Evolutionary conservation across 768 basidiomycete genomes (phyloP).

Genomic region (Mycena vitilis): DNA sequence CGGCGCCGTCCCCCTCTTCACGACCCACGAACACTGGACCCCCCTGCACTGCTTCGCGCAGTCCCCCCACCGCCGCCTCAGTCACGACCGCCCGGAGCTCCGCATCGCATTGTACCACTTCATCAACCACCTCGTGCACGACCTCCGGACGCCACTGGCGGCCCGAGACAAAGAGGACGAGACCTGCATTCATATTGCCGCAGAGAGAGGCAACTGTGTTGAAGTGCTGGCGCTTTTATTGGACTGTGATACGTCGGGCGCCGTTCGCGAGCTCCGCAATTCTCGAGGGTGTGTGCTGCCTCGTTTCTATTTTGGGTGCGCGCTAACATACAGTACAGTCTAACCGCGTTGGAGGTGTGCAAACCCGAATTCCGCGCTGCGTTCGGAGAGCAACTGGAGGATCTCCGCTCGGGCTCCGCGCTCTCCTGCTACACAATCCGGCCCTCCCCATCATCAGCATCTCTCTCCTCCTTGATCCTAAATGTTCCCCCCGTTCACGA

Average conservation of each 20-base stretch:
- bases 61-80: constrained; percentile 44
- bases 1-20: constrained; percentile 81
- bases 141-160: constrained; percentile 75
- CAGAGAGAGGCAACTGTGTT: constrained; percentile 75
- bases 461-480: constrained; percentile 57
- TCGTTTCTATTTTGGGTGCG: constrained; percentile 3
- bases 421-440: constrained; percentile 68
- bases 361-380: constrained; percentile 73
- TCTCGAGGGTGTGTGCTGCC: constrained; percentile 66
- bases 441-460: constrained; percentile 59
- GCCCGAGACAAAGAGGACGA: constrained; percentile 76
- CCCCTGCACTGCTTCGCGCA: constrained; percentile 76
- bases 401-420: constrained; percentile 62
- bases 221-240: constrained; percentile 73
- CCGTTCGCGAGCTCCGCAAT: constrained; percentile 72
- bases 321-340: constrained; percentile 47
- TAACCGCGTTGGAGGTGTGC: constrained; percentile 76
- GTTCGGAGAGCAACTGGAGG: constrained; percentile 65
- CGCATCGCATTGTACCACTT: constrained; percentile 64
- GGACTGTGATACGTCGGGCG: constrained; percentile 69
- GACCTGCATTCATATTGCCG: constrained; percentile 85
- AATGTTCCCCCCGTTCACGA: constrained; percentile 30
- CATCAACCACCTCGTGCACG: constrained; percentile 73
- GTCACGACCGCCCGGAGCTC: constrained; percentile 46
- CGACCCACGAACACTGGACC: constrained; percentile 70